Conservation (phyloP, 2,329 filamentous ascomycete genomes). For the Sarocladium brachiariae region DNA sequence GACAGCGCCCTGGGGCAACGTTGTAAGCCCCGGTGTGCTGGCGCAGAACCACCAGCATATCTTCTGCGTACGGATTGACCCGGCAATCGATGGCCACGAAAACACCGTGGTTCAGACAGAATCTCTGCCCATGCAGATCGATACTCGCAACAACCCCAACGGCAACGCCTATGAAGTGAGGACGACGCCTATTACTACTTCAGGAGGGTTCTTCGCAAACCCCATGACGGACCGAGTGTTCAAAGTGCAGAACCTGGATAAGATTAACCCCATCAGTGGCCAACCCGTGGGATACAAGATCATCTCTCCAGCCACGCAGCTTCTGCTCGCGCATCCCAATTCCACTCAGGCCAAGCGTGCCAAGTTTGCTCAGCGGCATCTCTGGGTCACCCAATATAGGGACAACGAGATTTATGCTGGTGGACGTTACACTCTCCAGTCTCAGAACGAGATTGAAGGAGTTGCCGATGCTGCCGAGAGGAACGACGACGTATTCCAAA, state of each 20-base stretch:
- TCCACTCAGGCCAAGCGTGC: slow-evolving; percentile 34
- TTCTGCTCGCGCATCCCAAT: slow-evolving; percentile 32
- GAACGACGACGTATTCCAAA: slow-evolving; percentile 41
- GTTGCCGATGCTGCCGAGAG: slow-evolving; percentile 32
- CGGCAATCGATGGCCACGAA: slow-evolving; percentile 50
- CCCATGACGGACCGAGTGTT: slow-evolving; percentile 41
- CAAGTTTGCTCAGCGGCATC: slow-evolving; percentile 34
- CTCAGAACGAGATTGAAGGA: slow-evolving; percentile 22
- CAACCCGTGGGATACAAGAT: slow-evolving; percentile 44
- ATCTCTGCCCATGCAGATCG: slow-evolving; percentile 35
- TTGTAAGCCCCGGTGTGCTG: slow-evolving; percentile 52
- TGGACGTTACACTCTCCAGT: slow-evolving; percentile 39
- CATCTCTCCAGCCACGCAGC: slow-evolving; percentile 30
- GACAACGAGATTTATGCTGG: slow-evolving; percentile 39
- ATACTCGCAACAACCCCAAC: slow-evolving; percentile 37
- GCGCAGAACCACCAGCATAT: slow-evolving; percentile 64
- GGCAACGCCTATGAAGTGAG: slow-evolving; percentile 37
- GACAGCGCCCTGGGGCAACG: slow-evolving; percentile 48
- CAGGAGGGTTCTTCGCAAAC: slow-evolving; percentile 40
- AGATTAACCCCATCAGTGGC: slow-evolving; percentile 35
- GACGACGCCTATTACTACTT: slow-evolving; percentile 38
- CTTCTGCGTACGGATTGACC: slow-evolving; percentile 56
- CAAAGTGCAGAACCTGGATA: slow-evolving; percentile 40
- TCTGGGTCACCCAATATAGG: slow-evolving; percentile 40
- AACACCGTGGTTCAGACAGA: slow-evolving; percentile 46